Base-by-base conservation (phyloP, 2,329 filamentous ascomycete species). In the Ascochyta rabiei region DNA sequence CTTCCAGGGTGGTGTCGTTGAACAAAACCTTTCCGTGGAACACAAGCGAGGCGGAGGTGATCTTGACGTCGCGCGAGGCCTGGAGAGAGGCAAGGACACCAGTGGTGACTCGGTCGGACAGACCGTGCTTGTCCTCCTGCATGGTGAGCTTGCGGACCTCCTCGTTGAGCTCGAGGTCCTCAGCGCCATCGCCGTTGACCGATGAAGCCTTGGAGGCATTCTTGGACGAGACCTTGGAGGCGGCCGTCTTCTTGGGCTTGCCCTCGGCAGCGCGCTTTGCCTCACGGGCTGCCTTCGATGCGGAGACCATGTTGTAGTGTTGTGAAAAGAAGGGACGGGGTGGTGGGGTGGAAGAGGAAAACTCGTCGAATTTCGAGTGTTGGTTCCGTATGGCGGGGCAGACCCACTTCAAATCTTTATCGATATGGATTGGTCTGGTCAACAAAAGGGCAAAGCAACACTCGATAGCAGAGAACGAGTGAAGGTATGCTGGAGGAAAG, bases 11-110 rank as follows among this genome's bases (percentile, higher is more conserved):
- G 61, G 90, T 90, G 79, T 99, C 95, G 75, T 88, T 93, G 80
- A 99, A 90, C 58, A 99, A 87, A 66, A 98, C 95, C 69, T 90
- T 91, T 70, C 96, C 95, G 84, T 99, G 96, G 86, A 99, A 99
- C 62, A 97, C 93, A 67, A 99, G 83, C 61, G 90, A 96, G 71
- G 88, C 86, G 51, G 92, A 96, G 64, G 89, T 96, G 76, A 99
- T 95, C 84, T 99, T 99, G 78, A 96, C 91, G 79, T 99, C 95
- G 79, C 91, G 89, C 81, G 90, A 96, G 66, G 90, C 83, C 61
- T 85, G 79, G 61, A 93, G 86, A 39, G 95, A 99, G 33, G 93
- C 84, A 60, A 99, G 83, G 52, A 99, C 95, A 85, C 95, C 95
- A 57, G 95, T 99, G 58, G 96, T 99, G 77, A 99, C 95, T 77